These are phyloP conservation scores for Limnomonas spitsbergensis DNA, from an alignment of 139 green algal genomes.

Conservation along the genomic window DNA sequence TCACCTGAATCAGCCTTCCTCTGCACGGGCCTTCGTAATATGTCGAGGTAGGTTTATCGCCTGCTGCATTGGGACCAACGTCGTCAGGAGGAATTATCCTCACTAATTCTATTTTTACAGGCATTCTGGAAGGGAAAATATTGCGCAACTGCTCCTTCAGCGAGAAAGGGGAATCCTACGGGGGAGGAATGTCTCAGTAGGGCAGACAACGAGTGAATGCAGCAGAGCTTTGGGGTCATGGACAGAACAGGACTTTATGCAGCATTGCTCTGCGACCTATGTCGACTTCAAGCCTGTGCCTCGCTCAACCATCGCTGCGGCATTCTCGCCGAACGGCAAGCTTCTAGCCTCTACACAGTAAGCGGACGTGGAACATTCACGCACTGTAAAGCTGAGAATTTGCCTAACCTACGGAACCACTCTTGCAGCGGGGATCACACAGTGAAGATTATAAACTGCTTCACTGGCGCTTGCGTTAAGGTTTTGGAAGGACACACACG, in stretches of 20 bases:
- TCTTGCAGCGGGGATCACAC: slow-evolving; percentile 84
- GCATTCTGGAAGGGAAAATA: slow-evolving; percentile 2
- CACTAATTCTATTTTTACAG: too few relatives aligned
- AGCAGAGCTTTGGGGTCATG: slow-evolving; percentile 23
- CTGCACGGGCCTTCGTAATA: too few relatives aligned
- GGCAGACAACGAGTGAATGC: not conserved
- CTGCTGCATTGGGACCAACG: too few relatives aligned
- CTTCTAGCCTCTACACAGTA: slow-evolving; percentile 86
- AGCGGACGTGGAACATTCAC: slow-evolving; percentile 17
- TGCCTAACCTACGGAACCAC: not conserved
- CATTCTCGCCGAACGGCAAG: slow-evolving; percentile 75
- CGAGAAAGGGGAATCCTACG: not conserved
- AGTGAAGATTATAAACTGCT: slow-evolving; percentile 77
- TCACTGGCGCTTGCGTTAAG: slow-evolving; percentile 51
- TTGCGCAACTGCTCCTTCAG: not conserved
- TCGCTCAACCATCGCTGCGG: slow-evolving; percentile 82
- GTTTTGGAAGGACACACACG: slow-evolving; percentile 71
- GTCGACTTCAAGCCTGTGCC: slow-evolving; percentile 64
- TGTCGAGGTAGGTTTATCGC: too few relatives aligned
- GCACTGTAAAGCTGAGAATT: not conserved
- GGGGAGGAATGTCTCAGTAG: not conserved
- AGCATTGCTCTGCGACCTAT: slow-evolving; percentile 55
- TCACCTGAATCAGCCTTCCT: too few relatives aligned
- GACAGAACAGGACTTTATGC: slow-evolving; percentile 66
- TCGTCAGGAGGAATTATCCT: too few relatives aligned